Conservation (phyloP, 371 early-diverging fungal genomes). For the Homolaphlyctis polyrhiza region DNA sequence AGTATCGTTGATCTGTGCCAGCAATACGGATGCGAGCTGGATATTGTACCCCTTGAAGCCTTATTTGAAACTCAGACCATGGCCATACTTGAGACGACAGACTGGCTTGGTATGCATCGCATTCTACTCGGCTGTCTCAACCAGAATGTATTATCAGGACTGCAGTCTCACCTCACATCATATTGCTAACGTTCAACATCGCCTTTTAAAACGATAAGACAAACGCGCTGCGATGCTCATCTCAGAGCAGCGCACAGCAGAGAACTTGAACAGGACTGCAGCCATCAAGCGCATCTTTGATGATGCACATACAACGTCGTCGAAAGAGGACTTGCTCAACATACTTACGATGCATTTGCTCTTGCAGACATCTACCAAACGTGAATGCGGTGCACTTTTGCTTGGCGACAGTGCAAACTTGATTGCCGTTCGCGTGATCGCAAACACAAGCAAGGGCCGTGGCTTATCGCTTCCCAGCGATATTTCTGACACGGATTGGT, state of each 20-base stretch:
- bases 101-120: neutral
- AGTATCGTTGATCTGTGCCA: too few species aligned
- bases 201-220: neutral
- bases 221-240: too few species aligned
- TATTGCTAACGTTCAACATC: neutral
- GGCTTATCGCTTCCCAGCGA: slow-evolving; percentile 80
- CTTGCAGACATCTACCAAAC: slow-evolving; percentile 4
- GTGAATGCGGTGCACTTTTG: slow-evolving; percentile 57
- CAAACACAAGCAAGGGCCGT: slow-evolving; percentile 75
- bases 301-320: slow-evolving; percentile 4
- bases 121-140: neutral
- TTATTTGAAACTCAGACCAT: neutral
- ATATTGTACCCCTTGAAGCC: neutral
- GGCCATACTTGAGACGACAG: neutral
- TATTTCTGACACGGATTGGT: slow-evolving; percentile 51
- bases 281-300: slow-evolving; percentile 5
- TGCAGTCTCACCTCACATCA: neutral
- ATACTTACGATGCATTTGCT: slow-evolving; percentile 4
- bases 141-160: neutral
- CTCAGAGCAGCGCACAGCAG: too few species aligned
- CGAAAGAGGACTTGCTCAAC: slow-evolving; percentile 24
- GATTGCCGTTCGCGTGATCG: slow-evolving; percentile 72
- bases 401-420: slow-evolving; percentile 78
- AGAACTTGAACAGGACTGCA: neutral
- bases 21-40: neutral